phyloP scores from a whole-genome alignment of 2,329 filamentous ascomycete genomes.

The Endoconidiophora polonica region DNA sequence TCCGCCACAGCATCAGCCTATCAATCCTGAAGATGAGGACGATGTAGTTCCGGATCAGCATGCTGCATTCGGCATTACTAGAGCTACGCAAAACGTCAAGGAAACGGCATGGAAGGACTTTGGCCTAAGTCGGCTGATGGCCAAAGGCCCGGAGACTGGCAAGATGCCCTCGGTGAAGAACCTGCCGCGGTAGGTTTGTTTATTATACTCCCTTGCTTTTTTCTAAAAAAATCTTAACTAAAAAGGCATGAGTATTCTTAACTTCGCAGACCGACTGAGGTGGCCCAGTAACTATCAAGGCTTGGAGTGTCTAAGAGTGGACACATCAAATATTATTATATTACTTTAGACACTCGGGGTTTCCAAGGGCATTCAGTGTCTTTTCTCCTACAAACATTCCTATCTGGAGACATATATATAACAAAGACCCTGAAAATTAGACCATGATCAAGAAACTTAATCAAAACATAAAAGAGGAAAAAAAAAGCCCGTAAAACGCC shows the following conservation, averaged over 20 bases:
- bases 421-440: too few species aligned
- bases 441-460: background rate
- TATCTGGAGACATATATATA: too few species aligned
- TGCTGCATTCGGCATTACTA: slow-evolving; percentile 70
- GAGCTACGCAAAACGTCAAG: slow-evolving; percentile 54
- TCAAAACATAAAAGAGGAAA: background rate
- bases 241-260: too few species aligned
- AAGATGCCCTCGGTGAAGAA: slow-evolving; percentile 14
- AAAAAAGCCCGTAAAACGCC: slow-evolving; percentile 1
- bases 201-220: background rate
- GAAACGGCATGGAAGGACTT: slow-evolving; percentile 69
- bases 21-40: slow-evolving; percentile 79
- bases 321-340: too few species aligned
- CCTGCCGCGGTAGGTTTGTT: slow-evolving; percentile 15
- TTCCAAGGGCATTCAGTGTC: too few species aligned
- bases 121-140: slow-evolving; percentile 55
- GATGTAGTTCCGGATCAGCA: slow-evolving; percentile 80
- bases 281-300: too few species aligned
- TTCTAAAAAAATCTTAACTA: background rate
- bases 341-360: too few species aligned
- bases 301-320: too few species aligned
- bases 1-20: slow-evolving; percentile 59
- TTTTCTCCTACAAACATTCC: too few species aligned
- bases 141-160: slow-evolving; percentile 32
- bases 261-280: too few species aligned